Percentiles rank a stretch among this genome's conserved stretches.
phyloP scores from a whole-genome alignment of 2,329 filamentous ascomycete genomes.

The Hypoxylon sp. region DNA sequence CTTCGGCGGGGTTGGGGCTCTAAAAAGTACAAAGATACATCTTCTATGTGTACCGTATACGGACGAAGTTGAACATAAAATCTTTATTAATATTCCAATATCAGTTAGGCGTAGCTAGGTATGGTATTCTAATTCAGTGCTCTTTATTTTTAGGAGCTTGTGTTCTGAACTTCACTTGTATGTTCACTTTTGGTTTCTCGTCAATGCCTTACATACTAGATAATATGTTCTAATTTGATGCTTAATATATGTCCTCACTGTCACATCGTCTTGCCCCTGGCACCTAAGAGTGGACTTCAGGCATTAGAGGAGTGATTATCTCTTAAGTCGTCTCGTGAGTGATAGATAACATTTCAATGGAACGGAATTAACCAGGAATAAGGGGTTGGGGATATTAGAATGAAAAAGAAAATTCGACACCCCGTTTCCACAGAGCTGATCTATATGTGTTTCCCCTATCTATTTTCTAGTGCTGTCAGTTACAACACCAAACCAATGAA shows the following conservation, averaged over 20 bases:
- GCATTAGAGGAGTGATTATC: not conserved
- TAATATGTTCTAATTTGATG: not conserved
- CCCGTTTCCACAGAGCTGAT: not conserved
- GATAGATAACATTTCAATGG: not conserved
- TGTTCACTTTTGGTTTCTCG: not conserved
- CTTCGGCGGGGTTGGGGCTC: conserved; percentile 18
- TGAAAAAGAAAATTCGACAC: not conserved
- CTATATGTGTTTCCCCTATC: not conserved
- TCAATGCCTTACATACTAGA: not conserved
- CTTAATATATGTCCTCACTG: not conserved
- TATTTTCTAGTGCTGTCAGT: not conserved
- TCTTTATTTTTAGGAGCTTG: not conserved
- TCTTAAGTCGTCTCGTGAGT: not conserved
- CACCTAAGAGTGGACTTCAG: not conserved
- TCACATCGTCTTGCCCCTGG: not conserved
- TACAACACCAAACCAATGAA: not conserved
- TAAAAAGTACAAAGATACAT: conserved; percentile 10
- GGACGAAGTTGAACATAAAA: not conserved
- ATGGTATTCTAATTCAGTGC: not conserved
- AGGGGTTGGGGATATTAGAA: not conserved
- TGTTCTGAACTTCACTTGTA: not conserved
- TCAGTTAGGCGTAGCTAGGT: not conserved
- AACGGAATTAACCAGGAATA: not conserved
- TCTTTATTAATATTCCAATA: not conserved
- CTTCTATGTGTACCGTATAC: not conserved